These are phyloP conservation scores for Sanghuangporus sanghuang DNA, from an alignment of 1,284 basidiomycete genomes.

Conservation along the genomic window DNA sequence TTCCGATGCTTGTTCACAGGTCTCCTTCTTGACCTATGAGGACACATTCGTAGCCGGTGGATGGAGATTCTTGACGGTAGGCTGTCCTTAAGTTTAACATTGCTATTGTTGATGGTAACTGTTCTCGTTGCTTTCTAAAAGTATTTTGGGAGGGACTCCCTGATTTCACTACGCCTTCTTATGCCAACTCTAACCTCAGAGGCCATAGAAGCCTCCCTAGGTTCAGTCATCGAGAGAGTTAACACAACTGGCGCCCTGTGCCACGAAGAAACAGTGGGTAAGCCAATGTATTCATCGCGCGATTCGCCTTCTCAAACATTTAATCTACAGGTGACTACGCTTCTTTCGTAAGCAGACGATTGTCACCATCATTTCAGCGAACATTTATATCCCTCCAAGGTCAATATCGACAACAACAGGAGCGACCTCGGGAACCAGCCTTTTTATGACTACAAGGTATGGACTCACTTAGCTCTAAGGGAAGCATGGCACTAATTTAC, in stretches of 20 bases:
- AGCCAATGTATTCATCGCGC: neutral
- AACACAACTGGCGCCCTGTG: slow-evolving; percentile 36
- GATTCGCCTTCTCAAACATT: neutral
- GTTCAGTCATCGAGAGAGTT: slow-evolving; percentile 37
- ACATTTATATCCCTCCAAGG: slow-evolving; percentile 17
- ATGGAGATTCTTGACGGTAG: slow-evolving; percentile 37
- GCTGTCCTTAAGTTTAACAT: neutral
- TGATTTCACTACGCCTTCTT: slow-evolving; percentile 36
- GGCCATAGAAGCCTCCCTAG: slow-evolving; percentile 36
- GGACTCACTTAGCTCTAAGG: neutral
- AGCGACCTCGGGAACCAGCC: slow-evolving; percentile 35
- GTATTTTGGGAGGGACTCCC: slow-evolving; percentile 38
- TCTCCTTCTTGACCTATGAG: slow-evolving; percentile 28
- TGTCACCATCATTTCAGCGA: neutral
- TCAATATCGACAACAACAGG: slow-evolving; percentile 33
- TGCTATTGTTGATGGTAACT: neutral
- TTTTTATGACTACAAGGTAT: slow-evolving; percentile 33
- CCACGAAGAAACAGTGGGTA: slow-evolving; percentile 39
- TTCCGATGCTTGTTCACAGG: slow-evolving; percentile 3
- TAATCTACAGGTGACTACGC: neutral
- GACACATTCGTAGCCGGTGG: slow-evolving; percentile 39
- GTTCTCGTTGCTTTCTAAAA: neutral
- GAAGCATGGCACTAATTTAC: neutral
- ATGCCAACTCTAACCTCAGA: slow-evolving; percentile 35
- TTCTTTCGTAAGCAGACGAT: neutral